Base-by-base conservation (phyloP, 257 asterid genomes). In the Salvia splendens region DNA sequence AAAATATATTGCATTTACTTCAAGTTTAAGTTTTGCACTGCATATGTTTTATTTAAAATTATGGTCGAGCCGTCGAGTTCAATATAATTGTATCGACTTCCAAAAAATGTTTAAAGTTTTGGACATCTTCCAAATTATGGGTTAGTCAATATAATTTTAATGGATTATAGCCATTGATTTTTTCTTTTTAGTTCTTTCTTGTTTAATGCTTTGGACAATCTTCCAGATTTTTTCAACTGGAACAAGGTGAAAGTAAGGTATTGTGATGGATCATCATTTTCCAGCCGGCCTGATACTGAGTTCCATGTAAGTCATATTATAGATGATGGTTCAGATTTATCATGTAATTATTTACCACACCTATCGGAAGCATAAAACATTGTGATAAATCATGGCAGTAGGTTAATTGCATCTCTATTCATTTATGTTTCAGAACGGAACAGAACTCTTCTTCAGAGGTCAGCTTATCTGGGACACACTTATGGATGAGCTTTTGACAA, bases 241-340 rank as follows among this genome's bases (percentile, higher is more conserved):
- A 92, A 89, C 80, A 86, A 78, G 82, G 95, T 87, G 68, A 89
- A 86, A 85, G 73, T 92, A 62, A 86, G 95, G 11, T 92, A 92
- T 60, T 92, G 98, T 77, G 98, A 92, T 70, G 98, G 97, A 66
- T 92, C 91, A 72, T 92, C 97, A 67, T 89, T 89, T 81, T 69
- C 96, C 57, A 92, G 97, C 64, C 85, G 86, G 74, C 88, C 91
- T 30, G 87, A 83, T 46, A 81, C 66, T 75, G 98, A 92, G 82
- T 67, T 76, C 51, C 83, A 77, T 73, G 98, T 89, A 82, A 87
- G 95, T 77, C 71, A 61, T 32, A 6, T 43, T 52, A 61, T 12
- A 20, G 28, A 41, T 4, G 46, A 35, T 35, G 53, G 55, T 51
- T 42, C 63, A 59, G 56, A 64, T 57, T 75, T 24, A 38, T 54